phyloP scores from a whole-genome alignment of 306 rosid species.

The Purshia tridentata region DNA sequence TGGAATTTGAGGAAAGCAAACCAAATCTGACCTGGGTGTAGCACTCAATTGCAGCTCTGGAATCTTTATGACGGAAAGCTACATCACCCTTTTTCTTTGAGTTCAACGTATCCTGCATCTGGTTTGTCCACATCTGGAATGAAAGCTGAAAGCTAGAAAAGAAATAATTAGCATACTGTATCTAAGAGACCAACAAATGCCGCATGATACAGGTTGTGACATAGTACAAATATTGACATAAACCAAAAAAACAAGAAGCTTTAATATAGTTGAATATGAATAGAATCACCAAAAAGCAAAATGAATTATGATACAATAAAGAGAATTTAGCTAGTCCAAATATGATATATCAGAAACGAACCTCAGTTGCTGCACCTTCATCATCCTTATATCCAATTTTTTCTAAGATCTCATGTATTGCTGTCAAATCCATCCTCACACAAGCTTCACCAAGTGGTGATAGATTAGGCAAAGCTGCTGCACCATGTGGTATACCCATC shows the following conservation, averaged over 20 bases:
- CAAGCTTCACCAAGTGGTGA: slow-evolving; percentile 90
- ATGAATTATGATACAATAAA: not conserved
- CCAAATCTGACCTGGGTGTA: slow-evolving; percentile 60
- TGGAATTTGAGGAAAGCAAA: slow-evolving; percentile 17
- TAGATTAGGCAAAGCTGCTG: slow-evolving; percentile 48
- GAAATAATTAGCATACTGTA: slow-evolving; percentile 17
- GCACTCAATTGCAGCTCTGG: slow-evolving; percentile 66
- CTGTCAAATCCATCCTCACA: slow-evolving; percentile 76
- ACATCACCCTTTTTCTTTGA: slow-evolving; percentile 90
- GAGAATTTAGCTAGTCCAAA: not conserved
- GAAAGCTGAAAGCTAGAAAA: slow-evolving; percentile 62
- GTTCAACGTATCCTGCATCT: slow-evolving; percentile 89
- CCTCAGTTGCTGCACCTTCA: slow-evolving; percentile 95
- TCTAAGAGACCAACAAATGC: not conserved
- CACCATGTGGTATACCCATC: slow-evolving; percentile 77
- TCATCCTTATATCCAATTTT: slow-evolving; percentile 86
- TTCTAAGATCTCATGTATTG: slow-evolving; percentile 85
- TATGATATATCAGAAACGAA: slow-evolving; percentile 37
- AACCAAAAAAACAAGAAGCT: not conserved
- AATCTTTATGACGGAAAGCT: slow-evolving; percentile 80
- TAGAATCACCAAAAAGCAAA: not conserved
- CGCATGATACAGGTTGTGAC: not conserved
- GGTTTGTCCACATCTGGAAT: slow-evolving; percentile 98
- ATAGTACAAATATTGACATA: not conserved
- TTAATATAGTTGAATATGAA: not conserved